Evolutionary conservation across 176 grass and related monocot species (phyloP).

Genomic region (Cenchrus americanus): DNA sequence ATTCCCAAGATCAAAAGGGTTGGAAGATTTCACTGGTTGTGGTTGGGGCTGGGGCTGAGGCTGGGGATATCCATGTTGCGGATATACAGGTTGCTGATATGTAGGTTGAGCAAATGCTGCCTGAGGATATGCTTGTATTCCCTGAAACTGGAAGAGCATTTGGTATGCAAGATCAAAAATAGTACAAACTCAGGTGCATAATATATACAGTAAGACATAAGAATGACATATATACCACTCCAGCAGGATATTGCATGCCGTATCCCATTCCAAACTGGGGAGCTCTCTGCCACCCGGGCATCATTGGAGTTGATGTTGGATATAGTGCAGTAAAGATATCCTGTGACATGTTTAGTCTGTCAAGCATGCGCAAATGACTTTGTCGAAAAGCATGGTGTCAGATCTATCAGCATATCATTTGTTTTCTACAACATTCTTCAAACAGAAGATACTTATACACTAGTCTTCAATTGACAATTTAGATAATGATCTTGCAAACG

Average conservation of each 20-base stretch:
- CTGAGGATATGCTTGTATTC: slow-evolving; percentile 69
- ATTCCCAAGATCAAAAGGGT: slow-evolving; percentile 89
- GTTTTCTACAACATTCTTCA: not conserved
- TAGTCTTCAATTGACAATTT: slow-evolving; percentile 2
- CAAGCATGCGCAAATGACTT: slow-evolving; percentile 37
- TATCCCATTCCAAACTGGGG: slow-evolving; percentile 83
- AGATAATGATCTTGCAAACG: slow-evolving; percentile 18
- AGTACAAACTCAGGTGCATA: slow-evolving; percentile 1
- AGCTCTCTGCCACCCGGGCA: slow-evolving; percentile 73
- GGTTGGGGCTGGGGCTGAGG: slow-evolving; percentile 48
- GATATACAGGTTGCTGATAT: slow-evolving; percentile 45
- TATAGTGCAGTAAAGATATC: slow-evolving; percentile 91
- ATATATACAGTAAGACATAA: not conserved
- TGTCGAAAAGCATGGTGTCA: not conserved
- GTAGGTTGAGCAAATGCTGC: slow-evolving; percentile 49
- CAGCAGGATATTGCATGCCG: slow-evolving; percentile 73
- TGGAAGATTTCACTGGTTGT: slow-evolving; percentile 62
- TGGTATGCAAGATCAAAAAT: slow-evolving; percentile 38
- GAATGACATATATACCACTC: slow-evolving; percentile 61
- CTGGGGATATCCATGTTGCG: slow-evolving; percentile 51
- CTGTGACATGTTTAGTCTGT: slow-evolving; percentile 49
- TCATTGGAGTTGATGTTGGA: slow-evolving; percentile 56
- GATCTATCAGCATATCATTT: slow-evolving; percentile 8
- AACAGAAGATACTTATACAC: not conserved
- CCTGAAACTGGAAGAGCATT: slow-evolving; percentile 55